Evolutionary conservation across 2,329 filamentous ascomycete species (phyloP).

Genomic region (Ophiostoma triangulosporum): DNA sequence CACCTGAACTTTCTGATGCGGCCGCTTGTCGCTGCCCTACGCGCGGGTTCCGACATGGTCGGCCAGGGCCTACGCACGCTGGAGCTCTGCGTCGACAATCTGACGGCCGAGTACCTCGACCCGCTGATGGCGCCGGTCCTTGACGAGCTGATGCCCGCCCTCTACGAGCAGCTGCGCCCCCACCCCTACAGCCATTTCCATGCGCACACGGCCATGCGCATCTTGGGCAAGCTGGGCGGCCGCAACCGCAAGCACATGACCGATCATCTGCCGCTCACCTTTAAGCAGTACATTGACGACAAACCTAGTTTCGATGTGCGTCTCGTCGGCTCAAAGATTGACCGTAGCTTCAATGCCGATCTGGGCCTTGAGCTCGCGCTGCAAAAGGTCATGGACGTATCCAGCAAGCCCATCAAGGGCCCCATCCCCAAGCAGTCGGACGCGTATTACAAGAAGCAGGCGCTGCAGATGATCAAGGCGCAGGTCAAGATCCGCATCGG

Average conservation of each 20-base stretch:
- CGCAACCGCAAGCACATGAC: constrained; percentile 93
- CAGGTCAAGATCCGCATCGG: constrained; percentile 88
- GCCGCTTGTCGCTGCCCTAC: constrained; percentile 85
- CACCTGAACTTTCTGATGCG: constrained; percentile 96
- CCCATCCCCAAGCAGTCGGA: constrained; percentile 49
- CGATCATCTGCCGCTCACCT: constrained; percentile 70
- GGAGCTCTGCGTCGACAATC: constrained; percentile 93
- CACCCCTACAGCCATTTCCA: constrained; percentile 96
- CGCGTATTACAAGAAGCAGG: constrained; percentile 82
- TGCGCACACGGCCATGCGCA: constrained; percentile 93
- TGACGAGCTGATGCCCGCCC: constrained; percentile 92
- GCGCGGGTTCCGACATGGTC: constrained; percentile 84
- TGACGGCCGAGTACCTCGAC: constrained; percentile 94
- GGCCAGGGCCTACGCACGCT: constrained; percentile 86
- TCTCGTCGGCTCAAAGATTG: constrained; percentile 77
- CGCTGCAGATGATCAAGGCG: constrained; percentile 72
- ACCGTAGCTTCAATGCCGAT: constrained; percentile 74
- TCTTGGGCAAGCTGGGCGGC: constrained; percentile 89
- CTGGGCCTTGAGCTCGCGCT: constrained; percentile 83
- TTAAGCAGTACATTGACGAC: constrained; percentile 78
- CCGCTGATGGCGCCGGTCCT: constrained; percentile 99
- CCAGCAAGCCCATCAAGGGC: constrained; percentile 40
- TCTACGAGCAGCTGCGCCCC: constrained; percentile 90
- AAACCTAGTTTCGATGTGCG: constrained; percentile 75
- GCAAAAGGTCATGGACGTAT: constrained; percentile 69